These are phyloP conservation scores for Litsea cubeba DNA, from an alignment of 164 flowering plant genomes.

Conservation along the genomic window DNA sequence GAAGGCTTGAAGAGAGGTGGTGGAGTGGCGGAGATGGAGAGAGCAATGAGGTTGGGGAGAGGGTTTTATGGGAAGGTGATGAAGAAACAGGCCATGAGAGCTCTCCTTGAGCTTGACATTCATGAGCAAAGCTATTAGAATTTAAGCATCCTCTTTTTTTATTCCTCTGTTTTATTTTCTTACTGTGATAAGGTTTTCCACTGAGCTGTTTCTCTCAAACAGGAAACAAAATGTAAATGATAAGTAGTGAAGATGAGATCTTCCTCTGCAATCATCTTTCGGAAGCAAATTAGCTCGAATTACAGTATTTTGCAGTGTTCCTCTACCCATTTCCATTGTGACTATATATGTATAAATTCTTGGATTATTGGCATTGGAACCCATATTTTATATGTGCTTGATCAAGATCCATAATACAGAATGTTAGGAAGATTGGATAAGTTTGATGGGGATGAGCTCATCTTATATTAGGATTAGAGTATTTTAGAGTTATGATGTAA, in stretches of 20 bases:
- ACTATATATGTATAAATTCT: no score
- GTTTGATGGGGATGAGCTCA: no score
- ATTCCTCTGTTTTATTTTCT: neutral
- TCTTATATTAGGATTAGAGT: no score
- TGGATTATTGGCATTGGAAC: no score
- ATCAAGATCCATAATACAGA: no score
- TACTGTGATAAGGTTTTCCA: neutral
- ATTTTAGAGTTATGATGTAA: no score
- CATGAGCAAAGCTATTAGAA: constrained; percentile 16
- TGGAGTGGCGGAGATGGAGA: constrained; percentile 45
- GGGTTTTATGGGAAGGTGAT: constrained; percentile 65
- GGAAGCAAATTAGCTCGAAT: neutral
- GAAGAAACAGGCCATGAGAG: constrained; percentile 72
- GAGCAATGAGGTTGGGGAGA: constrained; percentile 55
- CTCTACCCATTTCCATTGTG: neutral
- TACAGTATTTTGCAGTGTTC: neutral
- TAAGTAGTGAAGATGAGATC: neutral
- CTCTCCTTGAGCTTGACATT: constrained; percentile 43
- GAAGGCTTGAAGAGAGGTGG: constrained; percentile 8
- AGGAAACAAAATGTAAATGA: neutral
- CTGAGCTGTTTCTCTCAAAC: neutral
- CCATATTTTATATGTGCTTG: no score
- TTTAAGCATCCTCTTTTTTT: neutral
- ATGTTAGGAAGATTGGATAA: no score
- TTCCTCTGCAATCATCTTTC: neutral